Evolutionary conservation across 2,329 filamentous ascomycete species (phyloP).

Genomic region (Saccharata proteae): DNA sequence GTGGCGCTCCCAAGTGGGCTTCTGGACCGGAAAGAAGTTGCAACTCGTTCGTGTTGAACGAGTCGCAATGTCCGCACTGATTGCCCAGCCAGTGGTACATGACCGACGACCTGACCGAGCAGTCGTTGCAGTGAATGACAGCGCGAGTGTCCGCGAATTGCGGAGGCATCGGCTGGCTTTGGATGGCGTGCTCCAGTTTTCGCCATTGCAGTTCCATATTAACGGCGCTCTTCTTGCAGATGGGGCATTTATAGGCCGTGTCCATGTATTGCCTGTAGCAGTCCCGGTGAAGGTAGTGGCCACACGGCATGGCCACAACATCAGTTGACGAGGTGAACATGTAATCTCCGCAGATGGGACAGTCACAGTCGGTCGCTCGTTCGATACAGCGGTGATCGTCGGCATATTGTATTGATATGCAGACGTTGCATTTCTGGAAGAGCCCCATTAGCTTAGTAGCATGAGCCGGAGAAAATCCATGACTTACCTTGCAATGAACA

Average conservation of each 20-base stretch:
- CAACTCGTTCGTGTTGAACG: slow-evolving; percentile 40
- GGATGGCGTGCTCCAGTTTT: slow-evolving; percentile 77
- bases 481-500: slow-evolving; percentile 90
- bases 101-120: slow-evolving; percentile 73
- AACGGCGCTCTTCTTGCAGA: slow-evolving; percentile 90
- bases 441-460: slow-evolving; percentile 10
- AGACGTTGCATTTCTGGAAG: slow-evolving; percentile 61
- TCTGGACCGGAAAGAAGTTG: slow-evolving; percentile 29
- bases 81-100: slow-evolving; percentile 90
- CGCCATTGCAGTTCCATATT: slow-evolving; percentile 97
- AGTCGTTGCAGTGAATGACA: slow-evolving; percentile 88
- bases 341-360: slow-evolving; percentile 92
- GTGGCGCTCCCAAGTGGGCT: slow-evolving; percentile 15
- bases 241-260: slow-evolving; percentile 87
- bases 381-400: slow-evolving; percentile 88
- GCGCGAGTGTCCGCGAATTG: slow-evolving; percentile 72
- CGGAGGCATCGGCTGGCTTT: slow-evolving; percentile 79
- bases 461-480: slow-evolving; percentile 1
- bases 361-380: slow-evolving; percentile 86
- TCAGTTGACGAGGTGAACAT: slow-evolving; percentile 84
- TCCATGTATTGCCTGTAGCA: slow-evolving; percentile 85
- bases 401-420: slow-evolving; percentile 79
- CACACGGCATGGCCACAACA: slow-evolving; percentile 90
- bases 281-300: slow-evolving; percentile 84
- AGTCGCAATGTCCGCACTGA: slow-evolving; percentile 59